Conservation (phyloP, 192 early-diverging fungal genomes). For the Coemansia sp. region DNA sequence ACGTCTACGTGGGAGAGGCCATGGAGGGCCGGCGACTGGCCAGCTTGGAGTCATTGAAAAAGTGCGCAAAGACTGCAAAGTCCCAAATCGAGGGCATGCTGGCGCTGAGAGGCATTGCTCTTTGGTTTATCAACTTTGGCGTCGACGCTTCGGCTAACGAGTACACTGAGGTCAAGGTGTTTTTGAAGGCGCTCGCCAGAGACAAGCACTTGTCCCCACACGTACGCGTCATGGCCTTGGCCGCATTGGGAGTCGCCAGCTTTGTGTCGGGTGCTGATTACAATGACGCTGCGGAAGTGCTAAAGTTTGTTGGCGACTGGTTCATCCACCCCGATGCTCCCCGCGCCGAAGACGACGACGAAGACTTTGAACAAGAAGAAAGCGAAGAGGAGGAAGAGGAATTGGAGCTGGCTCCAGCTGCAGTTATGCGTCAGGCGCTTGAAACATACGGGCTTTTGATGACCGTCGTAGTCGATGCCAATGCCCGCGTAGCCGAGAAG, state of each 20-base stretch:
- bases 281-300: constrained; percentile 30
- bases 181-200: constrained; percentile 17
- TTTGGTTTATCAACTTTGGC: constrained; percentile 54
- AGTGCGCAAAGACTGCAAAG: constrained; percentile 47
- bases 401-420: neutral
- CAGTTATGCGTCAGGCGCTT: constrained; percentile 29
- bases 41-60: constrained; percentile 59
- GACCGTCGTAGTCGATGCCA: constrained; percentile 28
- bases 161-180: neutral
- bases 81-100: constrained; percentile 27
- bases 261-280: constrained; percentile 42
- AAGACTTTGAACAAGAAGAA: neutral
- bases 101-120: constrained; percentile 26
- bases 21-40: constrained; percentile 57
- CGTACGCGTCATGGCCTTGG: constrained; percentile 28
- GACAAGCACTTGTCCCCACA: neutral
- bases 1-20: constrained; percentile 57
- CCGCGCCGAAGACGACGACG: neutral
- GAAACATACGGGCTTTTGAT: constrained; percentile 38
- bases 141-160: constrained; percentile 11
- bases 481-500: constrained; percentile 25
- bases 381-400: neutral
- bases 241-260: constrained; percentile 35
- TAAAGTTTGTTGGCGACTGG: constrained; percentile 15
- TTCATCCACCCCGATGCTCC: constrained; percentile 11